Base-by-base conservation (phyloP, 768 basidiomycete genomes). In the Amyloporia xantha region DNA sequence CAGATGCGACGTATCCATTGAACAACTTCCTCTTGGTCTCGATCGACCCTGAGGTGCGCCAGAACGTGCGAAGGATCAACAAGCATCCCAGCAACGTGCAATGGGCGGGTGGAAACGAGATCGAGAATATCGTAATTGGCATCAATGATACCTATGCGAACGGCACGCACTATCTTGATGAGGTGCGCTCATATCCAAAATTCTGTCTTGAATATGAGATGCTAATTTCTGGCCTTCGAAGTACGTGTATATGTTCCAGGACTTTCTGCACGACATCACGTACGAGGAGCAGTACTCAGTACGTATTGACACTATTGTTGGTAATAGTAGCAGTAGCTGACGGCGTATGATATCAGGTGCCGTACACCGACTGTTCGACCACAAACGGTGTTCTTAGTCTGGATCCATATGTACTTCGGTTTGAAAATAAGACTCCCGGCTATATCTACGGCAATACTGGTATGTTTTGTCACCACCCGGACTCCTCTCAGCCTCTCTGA, bases 101-200 rank as follows among this genome's bases (percentile, higher is more conserved):
- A 47, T 81, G 79, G 78, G 78, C 78, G 11, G 78, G 76, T 9
- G 77, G 78, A n/a, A 81, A 81, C 60, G 77, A 79, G 58, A 78
- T 79, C 40, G 78, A 80, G 55, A 76, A 72, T 0, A 79, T 79
- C 38, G 75, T 73, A 10, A 66, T 69, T 35, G 44, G 21, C 7
- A 68, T 68, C 5, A 71, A 70, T 50, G 49, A 54, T 6, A 63
- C 60, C 1, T 51, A 69, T 9, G 53, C 65, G n/a, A 76, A 75
- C 47, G 77, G 71, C 17, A 70, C 66, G 2, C 71, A 73, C 59
- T 77, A 68, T 48, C 60, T 79, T 43, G 66, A 78, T 47, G 75
- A 78, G 67, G 73, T 76, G 28, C 3, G 67, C 55, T 3, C n/a
- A n/a, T n/a, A 17, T 5, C 2, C 19, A n/a, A 9, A 9, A 35